phyloP scores from a whole-genome alignment of 169 alveolate species.

The Eimeria nieschulzi region DNA sequence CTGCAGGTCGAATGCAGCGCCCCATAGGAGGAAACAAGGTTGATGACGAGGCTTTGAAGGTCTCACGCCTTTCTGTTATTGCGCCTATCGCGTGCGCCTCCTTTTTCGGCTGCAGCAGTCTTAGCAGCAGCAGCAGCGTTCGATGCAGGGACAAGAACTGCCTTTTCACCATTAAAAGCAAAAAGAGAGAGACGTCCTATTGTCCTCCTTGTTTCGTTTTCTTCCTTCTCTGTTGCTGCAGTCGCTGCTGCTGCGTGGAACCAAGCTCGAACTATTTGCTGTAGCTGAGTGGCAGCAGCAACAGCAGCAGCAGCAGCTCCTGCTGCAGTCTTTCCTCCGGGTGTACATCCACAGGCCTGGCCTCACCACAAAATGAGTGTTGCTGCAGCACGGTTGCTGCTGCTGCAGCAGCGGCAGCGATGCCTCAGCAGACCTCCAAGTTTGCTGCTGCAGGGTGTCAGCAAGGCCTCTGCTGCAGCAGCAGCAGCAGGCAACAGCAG shows the following conservation, averaged over 20 bases:
- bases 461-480: not conserved
- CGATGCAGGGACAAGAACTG: not conserved
- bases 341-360: not conserved
- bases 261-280: not conserved
- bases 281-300: not conserved
- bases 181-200: not conserved
- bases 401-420: slow-evolving; percentile 51
- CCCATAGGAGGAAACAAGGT: not conserved
- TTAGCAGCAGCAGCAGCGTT: not conserved
- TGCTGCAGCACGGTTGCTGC: slow-evolving; percentile 2
- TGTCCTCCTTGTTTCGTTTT: not conserved
- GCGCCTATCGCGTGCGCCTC: not conserved
- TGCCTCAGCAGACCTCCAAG: not conserved
- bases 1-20: not conserved
- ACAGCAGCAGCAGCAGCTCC: slow-evolving; percentile 35
- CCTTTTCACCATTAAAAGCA: not conserved
- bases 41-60: not conserved
- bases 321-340: not conserved
- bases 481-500: slow-evolving; percentile 7
- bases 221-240: slow-evolving; percentile 4
- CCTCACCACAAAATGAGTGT: not conserved
- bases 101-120: not conserved
- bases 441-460: not conserved
- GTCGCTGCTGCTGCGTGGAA: slow-evolving; percentile 9
- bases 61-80: not conserved